A percentile compares a stretch with the other conserved stretches of the same genome.
Conservation (phyloP, 192 early-diverging fungal species). For the Backusella luteola region DNA sequence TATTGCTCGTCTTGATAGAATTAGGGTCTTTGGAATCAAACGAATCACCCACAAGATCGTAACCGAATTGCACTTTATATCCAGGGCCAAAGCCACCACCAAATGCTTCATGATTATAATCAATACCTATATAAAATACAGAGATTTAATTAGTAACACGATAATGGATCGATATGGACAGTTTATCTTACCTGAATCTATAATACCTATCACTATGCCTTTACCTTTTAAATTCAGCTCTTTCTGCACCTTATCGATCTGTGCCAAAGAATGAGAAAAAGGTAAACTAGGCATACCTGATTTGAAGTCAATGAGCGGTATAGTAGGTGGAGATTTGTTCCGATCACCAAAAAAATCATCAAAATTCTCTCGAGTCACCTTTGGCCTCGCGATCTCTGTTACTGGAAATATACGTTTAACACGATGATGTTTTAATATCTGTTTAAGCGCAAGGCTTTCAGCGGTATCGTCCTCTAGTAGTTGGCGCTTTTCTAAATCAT, state of each 20-base stretch:
- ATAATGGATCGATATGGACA: not conserved
- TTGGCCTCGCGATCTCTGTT: conserved; percentile 5
- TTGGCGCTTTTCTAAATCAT: not conserved
- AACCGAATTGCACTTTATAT: conserved; percentile 56
- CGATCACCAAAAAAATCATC: not conserved
- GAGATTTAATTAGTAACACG: not conserved
- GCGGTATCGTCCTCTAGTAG: not conserved
- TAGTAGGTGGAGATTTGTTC: not conserved
- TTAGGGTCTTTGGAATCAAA: conserved; percentile 26
- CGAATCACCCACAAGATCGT: conserved; percentile 64
- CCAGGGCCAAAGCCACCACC: conserved; percentile 62
- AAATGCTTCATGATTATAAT: conserved; percentile 63
- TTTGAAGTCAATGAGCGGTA: not conserved
- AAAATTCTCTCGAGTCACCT: not conserved
- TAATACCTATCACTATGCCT: conserved; percentile 64
- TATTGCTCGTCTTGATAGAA: conserved; percentile 18
- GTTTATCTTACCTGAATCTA: conserved; percentile 55
- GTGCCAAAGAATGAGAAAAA: conserved; percentile 48
- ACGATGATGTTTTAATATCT: conserved; percentile 7
- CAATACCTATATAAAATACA: conserved; percentile 33
- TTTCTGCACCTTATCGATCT: conserved; percentile 45
- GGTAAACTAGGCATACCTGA: not conserved
- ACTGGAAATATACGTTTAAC: conserved; percentile 16
- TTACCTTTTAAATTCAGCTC: conserved; percentile 54
- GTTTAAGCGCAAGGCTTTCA: not conserved